A percentile compares a stretch with the other conserved stretches of the same genome.
phyloP scores from a whole-genome alignment of 768 basidiomycete genomes.

The Rhizopogon sp. region DNA sequence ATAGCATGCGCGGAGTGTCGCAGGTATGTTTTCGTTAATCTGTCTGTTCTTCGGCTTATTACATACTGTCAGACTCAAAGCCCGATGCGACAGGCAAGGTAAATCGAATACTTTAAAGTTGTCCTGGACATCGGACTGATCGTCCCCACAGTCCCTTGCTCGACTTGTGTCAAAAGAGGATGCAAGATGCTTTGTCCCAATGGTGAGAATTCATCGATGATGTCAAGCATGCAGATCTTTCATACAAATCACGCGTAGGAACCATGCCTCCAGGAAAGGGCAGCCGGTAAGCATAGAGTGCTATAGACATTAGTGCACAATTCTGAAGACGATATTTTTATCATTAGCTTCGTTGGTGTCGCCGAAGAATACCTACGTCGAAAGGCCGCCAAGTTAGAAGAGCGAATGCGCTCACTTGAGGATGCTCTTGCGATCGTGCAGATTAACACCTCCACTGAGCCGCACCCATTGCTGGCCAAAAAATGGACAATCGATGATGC shows the following conservation, averaged over 20 bases:
- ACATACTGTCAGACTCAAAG: conserved; percentile 17
- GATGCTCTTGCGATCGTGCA: conserved; percentile 49
- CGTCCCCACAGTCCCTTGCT: conserved; percentile 18
- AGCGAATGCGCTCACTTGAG: conserved; percentile 49
- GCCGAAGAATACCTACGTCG: conserved; percentile 50
- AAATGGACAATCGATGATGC: conserved; percentile 19
- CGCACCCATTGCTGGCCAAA: conserved; percentile 38
- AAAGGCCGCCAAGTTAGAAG: conserved; percentile 41
- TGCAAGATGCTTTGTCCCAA: conserved; percentile 46
- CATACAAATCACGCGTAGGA: conserved; percentile 24
- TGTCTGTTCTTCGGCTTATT: neutral
- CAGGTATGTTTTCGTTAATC: conserved; percentile 10
- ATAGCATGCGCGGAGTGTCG: conserved; percentile 29
- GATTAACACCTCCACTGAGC: conserved; percentile 29
- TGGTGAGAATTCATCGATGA: conserved; percentile 27
- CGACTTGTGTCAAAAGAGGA: conserved; percentile 49
- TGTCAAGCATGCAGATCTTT: neutral
- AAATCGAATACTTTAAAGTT: neutral
- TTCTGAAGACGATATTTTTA: neutral
- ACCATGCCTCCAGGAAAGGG: conserved; percentile 53
- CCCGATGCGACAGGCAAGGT: conserved; percentile 22
- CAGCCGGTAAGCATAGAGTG: conserved; percentile 34
- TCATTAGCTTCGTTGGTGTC: conserved; percentile 42
- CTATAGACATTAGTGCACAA: neutral
- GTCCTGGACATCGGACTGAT: conserved; percentile 14